Conservation (phyloP, 805 yeast genomes). For the Blastobotrys americana region DNA sequence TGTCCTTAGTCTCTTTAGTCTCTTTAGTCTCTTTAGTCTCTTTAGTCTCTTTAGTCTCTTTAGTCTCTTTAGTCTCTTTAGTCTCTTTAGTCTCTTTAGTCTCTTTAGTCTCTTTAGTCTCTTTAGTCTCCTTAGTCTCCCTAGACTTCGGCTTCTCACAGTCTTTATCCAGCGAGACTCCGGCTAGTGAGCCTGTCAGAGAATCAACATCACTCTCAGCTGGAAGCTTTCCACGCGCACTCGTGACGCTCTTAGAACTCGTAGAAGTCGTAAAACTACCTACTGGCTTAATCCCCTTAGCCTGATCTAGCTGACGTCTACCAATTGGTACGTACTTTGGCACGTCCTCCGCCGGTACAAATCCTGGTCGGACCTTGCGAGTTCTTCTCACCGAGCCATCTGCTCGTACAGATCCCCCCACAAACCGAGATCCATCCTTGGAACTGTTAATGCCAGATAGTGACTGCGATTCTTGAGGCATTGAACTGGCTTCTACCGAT, state of each 20-base stretch:
- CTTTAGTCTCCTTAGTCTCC: neutral
- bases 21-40: too few species aligned
- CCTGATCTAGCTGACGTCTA: constrained; percentile 1
- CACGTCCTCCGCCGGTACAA: constrained; percentile 25
- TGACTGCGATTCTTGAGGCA: too few species aligned
- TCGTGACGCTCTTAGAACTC: neutral
- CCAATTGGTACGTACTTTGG: constrained; percentile 17
- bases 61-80: neutral
- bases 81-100: neutral
- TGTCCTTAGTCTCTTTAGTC: too few species aligned
- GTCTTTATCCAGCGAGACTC: neutral
- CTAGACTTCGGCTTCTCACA: neutral
- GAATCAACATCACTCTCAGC: neutral
- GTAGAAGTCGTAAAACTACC: neutral
- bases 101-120: neutral
- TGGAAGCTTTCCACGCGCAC: neutral
- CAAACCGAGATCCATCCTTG: constrained; percentile 8
- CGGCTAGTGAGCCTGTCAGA: neutral
- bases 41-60: neutral
- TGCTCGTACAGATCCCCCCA: constrained; percentile 23
- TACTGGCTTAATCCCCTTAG: neutral
- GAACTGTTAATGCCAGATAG: too few species aligned
- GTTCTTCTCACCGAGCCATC: constrained; percentile 27
- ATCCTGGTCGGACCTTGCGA: constrained; percentile 26
- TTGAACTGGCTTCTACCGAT: too few species aligned